phyloP scores from a whole-genome alignment of 1,284 basidiomycete genomes.

The Ustilago shanxiensis region DNA sequence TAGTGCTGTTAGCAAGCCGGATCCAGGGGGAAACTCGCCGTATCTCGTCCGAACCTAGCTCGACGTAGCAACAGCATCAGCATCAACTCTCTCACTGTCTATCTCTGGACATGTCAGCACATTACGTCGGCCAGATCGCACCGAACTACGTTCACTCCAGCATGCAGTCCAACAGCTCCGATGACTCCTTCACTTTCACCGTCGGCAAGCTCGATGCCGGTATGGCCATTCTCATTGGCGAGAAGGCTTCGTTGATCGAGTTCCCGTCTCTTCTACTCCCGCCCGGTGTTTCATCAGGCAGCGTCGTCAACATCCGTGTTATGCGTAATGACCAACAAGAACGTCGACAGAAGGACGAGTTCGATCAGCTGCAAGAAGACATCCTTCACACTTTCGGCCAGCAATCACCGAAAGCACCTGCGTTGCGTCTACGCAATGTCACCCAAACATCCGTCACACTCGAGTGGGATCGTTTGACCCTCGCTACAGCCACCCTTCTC shows the following conservation, averaged over 20 bases:
- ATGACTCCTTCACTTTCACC: conserved; percentile 64
- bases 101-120: conserved; percentile 34
- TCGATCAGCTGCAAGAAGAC: conserved; percentile 65
- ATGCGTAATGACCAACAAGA: conserved; percentile 65
- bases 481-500: conserved; percentile 63
- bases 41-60: not conserved
- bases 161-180: conserved; percentile 42
- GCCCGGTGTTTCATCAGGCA: conserved; percentile 62
- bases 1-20: no score
- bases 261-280: conserved; percentile 69
- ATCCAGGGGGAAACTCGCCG: not conserved
- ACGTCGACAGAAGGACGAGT: conserved; percentile 57
- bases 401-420: conserved; percentile 59
- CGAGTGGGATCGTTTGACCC: conserved; percentile 65
- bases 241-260: conserved; percentile 69
- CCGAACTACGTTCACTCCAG: conserved; percentile 56
- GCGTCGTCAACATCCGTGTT: conserved; percentile 68
- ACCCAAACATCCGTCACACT: conserved; percentile 69
- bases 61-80: not conserved
- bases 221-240: conserved; percentile 69
- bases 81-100: not conserved
- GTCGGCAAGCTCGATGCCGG: conserved; percentile 69
- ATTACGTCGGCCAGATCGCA: conserved; percentile 58
- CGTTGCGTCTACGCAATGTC: conserved; percentile 62
- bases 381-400: conserved; percentile 66